phyloP scores from a whole-genome alignment of 2,329 filamentous ascomycete species.

The Clonostachys rhizophaga region DNA sequence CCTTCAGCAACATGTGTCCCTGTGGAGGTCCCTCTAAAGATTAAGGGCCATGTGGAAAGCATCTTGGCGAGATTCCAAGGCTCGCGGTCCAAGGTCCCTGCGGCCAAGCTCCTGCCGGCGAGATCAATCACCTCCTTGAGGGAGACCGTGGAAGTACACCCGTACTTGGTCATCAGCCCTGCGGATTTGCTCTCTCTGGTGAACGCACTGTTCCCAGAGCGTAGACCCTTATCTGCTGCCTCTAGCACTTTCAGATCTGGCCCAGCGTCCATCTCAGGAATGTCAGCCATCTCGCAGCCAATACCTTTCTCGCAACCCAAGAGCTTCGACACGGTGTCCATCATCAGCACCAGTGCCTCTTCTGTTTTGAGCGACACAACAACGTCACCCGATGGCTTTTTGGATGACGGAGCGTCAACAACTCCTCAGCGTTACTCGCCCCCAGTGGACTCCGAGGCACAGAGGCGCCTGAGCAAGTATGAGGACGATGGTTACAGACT shows the following conservation, averaged over 20 bases:
- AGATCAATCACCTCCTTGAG: conserved; percentile 68
- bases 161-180: conserved; percentile 74
- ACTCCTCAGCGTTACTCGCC: conserved; percentile 52
- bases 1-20: conserved; percentile 46
- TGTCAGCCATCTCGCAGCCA: conserved; percentile 61
- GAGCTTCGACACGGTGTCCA: conserved; percentile 62
- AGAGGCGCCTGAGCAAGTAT: conserved; percentile 42
- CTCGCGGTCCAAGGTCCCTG: conserved; percentile 39
- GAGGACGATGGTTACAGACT: conserved; percentile 63
- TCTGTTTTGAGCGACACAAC: conserved; percentile 68
- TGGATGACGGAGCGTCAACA: conserved; percentile 48
- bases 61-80: conserved; percentile 62
- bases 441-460: conserved; percentile 36
- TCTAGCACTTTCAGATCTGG: conserved; percentile 61
- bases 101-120: conserved; percentile 62
- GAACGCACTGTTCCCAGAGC: conserved; percentile 78
- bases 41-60: conserved; percentile 66
- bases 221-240: conserved; percentile 57
- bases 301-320: conserved; percentile 57
- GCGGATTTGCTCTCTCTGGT: conserved; percentile 76
- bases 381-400: conserved; percentile 58
- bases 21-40: conserved; percentile 49
- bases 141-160: conserved; percentile 74
- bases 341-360: conserved; percentile 68
- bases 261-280: conserved; percentile 64